These are phyloP conservation scores for Penicillium sp. DNA, from an alignment of 2,329 filamentous ascomycete genomes.

Conservation along the genomic window DNA sequence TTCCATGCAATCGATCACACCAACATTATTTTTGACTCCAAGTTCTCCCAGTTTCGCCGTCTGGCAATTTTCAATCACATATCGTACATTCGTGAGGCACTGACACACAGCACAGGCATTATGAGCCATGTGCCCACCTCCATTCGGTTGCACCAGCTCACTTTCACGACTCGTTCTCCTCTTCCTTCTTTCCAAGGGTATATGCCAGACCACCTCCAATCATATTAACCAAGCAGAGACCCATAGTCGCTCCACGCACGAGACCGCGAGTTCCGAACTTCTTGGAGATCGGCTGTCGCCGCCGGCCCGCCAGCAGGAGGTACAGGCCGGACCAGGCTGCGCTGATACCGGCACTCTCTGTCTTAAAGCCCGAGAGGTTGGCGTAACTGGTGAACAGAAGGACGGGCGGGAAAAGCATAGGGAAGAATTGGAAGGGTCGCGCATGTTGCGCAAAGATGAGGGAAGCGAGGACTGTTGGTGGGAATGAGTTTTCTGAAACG, in stretches of 20 bases:
- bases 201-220: conserved; percentile 53
- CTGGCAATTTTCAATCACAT: background rate
- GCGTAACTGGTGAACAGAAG: conserved; percentile 69
- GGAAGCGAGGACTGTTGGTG: conserved; percentile 67
- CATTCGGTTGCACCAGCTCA: background rate
- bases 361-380: conserved; percentile 65
- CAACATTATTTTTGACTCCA: background rate
- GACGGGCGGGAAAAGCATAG: conserved; percentile 69
- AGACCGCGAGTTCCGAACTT: conserved; percentile 51
- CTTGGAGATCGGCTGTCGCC: conserved; percentile 53
- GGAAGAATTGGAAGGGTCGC: conserved; percentile 67
- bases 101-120: background rate
- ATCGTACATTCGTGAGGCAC: conserved; percentile 1
- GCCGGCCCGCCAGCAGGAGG: conserved; percentile 63
- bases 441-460: conserved; percentile 68
- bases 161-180: conserved; percentile 35
- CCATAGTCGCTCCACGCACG: conserved; percentile 51
- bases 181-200: conserved; percentile 46
- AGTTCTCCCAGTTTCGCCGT: background rate
- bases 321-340: conserved; percentile 70
- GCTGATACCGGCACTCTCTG: conserved; percentile 66
- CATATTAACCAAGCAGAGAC: conserved; percentile 51
- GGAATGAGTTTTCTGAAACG: conserved; percentile 65
- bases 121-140: background rate
- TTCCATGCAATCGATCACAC: background rate